These are phyloP conservation scores for Castanopsis chinensis DNA, from an alignment of 306 rosid genomes.

Conservation along the genomic window DNA sequence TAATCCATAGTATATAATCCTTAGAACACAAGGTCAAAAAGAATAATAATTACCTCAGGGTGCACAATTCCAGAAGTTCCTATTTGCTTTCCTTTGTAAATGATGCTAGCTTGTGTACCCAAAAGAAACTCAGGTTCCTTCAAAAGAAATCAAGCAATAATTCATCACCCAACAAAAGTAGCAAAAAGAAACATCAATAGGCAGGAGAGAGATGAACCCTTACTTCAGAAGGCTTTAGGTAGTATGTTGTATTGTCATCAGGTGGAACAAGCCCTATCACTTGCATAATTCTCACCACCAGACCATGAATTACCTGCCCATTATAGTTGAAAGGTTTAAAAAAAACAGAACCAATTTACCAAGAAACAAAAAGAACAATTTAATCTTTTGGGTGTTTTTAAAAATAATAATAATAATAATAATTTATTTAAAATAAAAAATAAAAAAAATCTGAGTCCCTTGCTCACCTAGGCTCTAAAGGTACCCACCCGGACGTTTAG, in stretches of 20 bases:
- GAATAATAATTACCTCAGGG: constrained; percentile 64
- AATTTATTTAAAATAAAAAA: no score
- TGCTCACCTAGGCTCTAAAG: no score
- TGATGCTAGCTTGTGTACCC: constrained; percentile 78
- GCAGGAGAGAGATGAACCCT: constrained; percentile 25
- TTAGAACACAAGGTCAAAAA: background rate
- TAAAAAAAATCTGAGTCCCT: no score
- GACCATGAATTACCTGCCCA: constrained; percentile 86
- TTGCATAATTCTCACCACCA: constrained; percentile 90
- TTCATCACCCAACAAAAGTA: background rate
- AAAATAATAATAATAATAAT: no score
- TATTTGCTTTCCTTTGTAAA: constrained; percentile 57
- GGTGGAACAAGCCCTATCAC: constrained; percentile 62
- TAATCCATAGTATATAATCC: constrained; percentile 8
- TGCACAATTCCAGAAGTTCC: constrained; percentile 94
- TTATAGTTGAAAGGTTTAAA: constrained; percentile 1
- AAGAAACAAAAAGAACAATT: background rate
- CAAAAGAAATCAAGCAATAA: constrained; percentile 1
- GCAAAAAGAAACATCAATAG: constrained; percentile 1
- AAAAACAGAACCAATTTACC: background rate
- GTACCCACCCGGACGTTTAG: no score
- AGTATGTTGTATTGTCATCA: constrained; percentile 60
- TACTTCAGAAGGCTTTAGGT: constrained; percentile 63
- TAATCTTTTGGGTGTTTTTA: background rate
- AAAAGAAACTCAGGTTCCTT: constrained; percentile 91